A percentile compares a stretch with the other conserved stretches of the same genome.
phyloP scores from a whole-genome alignment of 2,329 filamentous ascomycete genomes.

The Neofusicoccum laricinum region DNA sequence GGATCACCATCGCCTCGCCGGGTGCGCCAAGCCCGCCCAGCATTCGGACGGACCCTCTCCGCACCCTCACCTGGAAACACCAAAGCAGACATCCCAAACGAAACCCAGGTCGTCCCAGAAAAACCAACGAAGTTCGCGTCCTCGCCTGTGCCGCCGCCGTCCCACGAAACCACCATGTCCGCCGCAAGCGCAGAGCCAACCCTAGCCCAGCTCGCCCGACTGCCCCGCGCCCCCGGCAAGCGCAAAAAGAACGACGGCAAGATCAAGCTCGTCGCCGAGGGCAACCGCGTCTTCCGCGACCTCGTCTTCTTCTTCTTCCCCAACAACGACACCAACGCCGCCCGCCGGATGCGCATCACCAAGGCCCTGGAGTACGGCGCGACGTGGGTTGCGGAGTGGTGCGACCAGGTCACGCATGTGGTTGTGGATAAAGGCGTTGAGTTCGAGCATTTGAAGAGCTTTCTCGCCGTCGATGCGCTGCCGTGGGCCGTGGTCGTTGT shows the following conservation, averaged over 20 bases:
- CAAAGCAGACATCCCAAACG: neutral
- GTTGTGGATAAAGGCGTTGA: constrained; percentile 69
- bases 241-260: constrained; percentile 28
- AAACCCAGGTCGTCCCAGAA: neutral
- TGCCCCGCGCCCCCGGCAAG: constrained; percentile 32
- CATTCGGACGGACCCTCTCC: neutral
- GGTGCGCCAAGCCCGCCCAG: neutral
- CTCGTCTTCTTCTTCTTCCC: constrained; percentile 61
- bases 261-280: constrained; percentile 32
- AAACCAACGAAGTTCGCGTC: neutral
- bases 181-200: neutral
- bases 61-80: neutral
- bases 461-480: constrained; percentile 49
- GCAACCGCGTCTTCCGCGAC: constrained; percentile 30
- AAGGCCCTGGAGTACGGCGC: constrained; percentile 70
- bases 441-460: constrained; percentile 61
- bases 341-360: constrained; percentile 67
- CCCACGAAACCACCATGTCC: neutral
- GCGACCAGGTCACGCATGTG: constrained; percentile 61
- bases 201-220: neutral
- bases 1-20: neutral
- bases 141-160: neutral
- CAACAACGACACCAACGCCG: constrained; percentile 68
- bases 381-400: constrained; percentile 61
- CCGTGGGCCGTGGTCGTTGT: constrained; percentile 54